These are phyloP conservation scores for Wickerhamiella hasegawae DNA, from an alignment of 805 yeast genomes.

Conservation along the genomic window DNA sequence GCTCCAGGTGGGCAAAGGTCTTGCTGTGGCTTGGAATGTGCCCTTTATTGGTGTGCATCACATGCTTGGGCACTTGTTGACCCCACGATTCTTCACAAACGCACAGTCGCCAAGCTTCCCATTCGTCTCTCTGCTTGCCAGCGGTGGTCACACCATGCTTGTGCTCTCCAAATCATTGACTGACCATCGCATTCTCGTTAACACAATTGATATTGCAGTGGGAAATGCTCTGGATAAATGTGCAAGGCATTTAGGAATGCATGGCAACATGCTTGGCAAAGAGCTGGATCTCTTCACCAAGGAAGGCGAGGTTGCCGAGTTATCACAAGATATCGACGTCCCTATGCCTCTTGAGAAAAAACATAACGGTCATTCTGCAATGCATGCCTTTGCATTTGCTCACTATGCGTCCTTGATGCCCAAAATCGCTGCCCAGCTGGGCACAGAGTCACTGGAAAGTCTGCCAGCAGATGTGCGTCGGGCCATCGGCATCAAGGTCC, in stretches of 20 bases:
- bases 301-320: slow-evolving; percentile 15
- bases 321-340: slow-evolving; percentile 14
- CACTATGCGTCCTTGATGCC: slow-evolving; percentile 48
- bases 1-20: slow-evolving; percentile 69
- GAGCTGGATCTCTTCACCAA: slow-evolving; percentile 50
- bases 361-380: slow-evolving; percentile 28
- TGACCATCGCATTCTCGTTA: slow-evolving; percentile 56
- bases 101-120: slow-evolving; percentile 51
- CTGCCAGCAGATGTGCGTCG: slow-evolving; percentile 11
- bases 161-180: slow-evolving; percentile 45
- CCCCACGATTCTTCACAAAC: slow-evolving; percentile 36
- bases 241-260: slow-evolving; percentile 67
- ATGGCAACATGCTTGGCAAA: slow-evolving; percentile 74
- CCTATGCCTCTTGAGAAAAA: slow-evolving; percentile 41
- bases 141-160: slow-evolving; percentile 92
- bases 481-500: slow-evolving; percentile 25
- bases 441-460: slow-evolving; percentile 7
- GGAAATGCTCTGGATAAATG: slow-evolving; percentile 93
- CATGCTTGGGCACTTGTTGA: slow-evolving; percentile 81
- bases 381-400: slow-evolving; percentile 57
- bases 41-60: slow-evolving; percentile 89
- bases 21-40: slow-evolving; percentile 56
- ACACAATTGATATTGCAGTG: slow-evolving; percentile 75
- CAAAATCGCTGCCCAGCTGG: slow-evolving; percentile 11
- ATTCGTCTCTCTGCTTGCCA: slow-evolving; percentile 58